These are phyloP conservation scores for Adansonia gregorii DNA, from an alignment of 441 rosid species.

Conservation along the genomic window DNA sequence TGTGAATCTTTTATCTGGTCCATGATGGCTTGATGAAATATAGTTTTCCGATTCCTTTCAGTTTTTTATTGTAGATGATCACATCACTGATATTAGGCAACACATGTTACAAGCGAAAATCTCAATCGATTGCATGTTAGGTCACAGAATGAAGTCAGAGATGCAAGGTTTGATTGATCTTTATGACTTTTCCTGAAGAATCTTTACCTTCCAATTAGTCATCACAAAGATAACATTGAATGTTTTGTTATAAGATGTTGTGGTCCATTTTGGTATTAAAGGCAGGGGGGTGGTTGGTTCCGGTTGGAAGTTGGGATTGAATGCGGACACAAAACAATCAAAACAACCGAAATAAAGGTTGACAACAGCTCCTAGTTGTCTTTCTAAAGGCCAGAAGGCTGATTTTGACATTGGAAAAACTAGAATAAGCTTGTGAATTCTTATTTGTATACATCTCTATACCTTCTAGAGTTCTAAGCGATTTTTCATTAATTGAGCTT, in stretches of 20 bases:
- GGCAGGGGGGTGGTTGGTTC: neutral
- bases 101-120: neutral
- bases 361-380: constrained; percentile 21
- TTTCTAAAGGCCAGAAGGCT: constrained; percentile 16
- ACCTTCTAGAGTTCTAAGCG: neutral
- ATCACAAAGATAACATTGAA: constrained; percentile 43
- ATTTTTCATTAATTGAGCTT: neutral
- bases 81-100: neutral
- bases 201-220: constrained; percentile 30
- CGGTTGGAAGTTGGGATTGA: constrained; percentile 17
- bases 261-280: constrained; percentile 27
- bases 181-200: constrained; percentile 28
- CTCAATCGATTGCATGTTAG: neutral
- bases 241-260: constrained; percentile 35
- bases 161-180: constrained; percentile 30
- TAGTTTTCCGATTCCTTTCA: neutral
- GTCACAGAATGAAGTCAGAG: neutral
- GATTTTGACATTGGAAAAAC: constrained; percentile 30
- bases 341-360: constrained; percentile 19
- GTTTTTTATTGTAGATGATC: no score
- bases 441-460: neutral
- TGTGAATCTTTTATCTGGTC: neutral
- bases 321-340: constrained; percentile 1
- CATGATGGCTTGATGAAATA: neutral
- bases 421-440: constrained; percentile 1